phyloP scores from a whole-genome alignment of 2,329 filamentous ascomycete genomes.

The Daldinia eschscholtzii region DNA sequence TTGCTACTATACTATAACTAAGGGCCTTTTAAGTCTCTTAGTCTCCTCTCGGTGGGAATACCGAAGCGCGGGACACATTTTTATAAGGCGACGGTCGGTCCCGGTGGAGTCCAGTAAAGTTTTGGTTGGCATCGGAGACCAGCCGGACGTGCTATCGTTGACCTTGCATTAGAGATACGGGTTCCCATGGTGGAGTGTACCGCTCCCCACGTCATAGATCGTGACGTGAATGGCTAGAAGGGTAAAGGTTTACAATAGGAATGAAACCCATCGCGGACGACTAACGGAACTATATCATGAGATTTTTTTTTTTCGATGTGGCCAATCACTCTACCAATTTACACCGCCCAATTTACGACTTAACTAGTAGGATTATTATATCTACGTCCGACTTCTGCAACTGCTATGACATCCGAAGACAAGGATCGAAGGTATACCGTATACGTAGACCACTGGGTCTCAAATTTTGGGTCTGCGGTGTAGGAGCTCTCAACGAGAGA shows the following conservation, averaged over 20 bases:
- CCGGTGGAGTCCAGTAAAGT: slow-evolving; percentile 27
- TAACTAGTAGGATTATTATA: slow-evolving; percentile 6
- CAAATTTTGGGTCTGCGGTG: not conserved
- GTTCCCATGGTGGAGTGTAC: slow-evolving; percentile 26
- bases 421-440: slow-evolving; percentile 1
- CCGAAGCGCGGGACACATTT: slow-evolving; percentile 2
- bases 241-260: slow-evolving; percentile 11
- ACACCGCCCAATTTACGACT: slow-evolving; percentile 1
- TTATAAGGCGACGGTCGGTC: slow-evolving; percentile 27
- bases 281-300: slow-evolving; percentile 26
- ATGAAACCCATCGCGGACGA: slow-evolving; percentile 36
- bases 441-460: not conserved
- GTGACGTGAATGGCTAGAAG: slow-evolving; percentile 32
- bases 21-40: slow-evolving; percentile 6
- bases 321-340: slow-evolving; percentile 4
- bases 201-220: slow-evolving; percentile 28
- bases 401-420: not conserved
- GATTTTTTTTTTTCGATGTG: slow-evolving; percentile 16
- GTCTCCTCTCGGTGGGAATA: slow-evolving; percentile 4
- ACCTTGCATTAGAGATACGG: slow-evolving; percentile 29
- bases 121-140: slow-evolving; percentile 36
- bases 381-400: not conserved
- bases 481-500: not conserved
- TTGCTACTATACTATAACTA: not conserved
- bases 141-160: slow-evolving; percentile 35